phyloP scores from a whole-genome alignment of 768 basidiomycete species.

The Brasilioporus rufonigricans region DNA sequence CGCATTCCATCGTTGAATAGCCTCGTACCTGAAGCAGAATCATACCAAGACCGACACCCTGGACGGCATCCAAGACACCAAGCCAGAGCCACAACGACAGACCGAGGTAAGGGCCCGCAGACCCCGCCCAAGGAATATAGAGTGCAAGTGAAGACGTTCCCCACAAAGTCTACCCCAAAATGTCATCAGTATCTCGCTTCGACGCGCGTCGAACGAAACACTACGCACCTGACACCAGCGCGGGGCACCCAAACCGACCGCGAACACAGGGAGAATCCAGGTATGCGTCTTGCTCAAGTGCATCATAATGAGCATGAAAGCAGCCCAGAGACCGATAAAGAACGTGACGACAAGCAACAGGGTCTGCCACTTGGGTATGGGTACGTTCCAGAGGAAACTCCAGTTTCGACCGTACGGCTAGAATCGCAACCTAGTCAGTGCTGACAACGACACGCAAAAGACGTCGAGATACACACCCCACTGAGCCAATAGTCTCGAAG shows the following conservation, averaged over 20 bases:
- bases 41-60: conserved; percentile 93
- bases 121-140: conserved; percentile 92
- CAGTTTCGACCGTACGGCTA: conserved; percentile 93
- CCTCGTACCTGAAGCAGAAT: conserved; percentile 65
- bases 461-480: conserved; percentile 50
- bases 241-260: conserved; percentile 91
- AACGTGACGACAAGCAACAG: conserved; percentile 76
- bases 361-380: conserved; percentile 81
- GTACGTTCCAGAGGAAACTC: conserved; percentile 87
- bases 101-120: conserved; percentile 83
- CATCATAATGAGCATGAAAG: conserved; percentile 70
- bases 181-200: background rate
- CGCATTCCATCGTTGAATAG: background rate
- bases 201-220: background rate
- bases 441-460: background rate
- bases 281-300: conserved; percentile 92
- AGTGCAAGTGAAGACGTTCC: conserved; percentile 91
- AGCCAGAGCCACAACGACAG: conserved; percentile 93
- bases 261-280: conserved; percentile 93
- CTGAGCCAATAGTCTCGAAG: conserved; percentile 93
- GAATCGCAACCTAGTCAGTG: conserved; percentile 10
- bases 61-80: conserved; percentile 89
- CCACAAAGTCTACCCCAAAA: conserved; percentile 74
- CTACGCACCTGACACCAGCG: conserved; percentile 85
- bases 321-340: conserved; percentile 86